Evolutionary conservation across 2,329 filamentous ascomycete genomes (phyloP).

Genomic region (Aschersonia sp.): DNA sequence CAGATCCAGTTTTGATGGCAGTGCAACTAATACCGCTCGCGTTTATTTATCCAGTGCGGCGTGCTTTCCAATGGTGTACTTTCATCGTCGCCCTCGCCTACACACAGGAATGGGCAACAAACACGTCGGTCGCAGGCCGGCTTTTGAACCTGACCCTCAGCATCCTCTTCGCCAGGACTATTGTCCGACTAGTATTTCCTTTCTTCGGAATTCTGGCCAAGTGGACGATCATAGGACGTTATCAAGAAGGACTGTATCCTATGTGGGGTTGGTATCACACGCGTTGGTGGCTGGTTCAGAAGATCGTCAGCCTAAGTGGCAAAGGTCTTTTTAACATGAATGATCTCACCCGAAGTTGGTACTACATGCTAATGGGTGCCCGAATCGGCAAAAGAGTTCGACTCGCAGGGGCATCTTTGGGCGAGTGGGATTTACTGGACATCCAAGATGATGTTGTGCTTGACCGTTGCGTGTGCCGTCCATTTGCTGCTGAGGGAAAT

Average conservation of each 20-base stretch:
- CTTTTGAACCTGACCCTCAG: slow-evolving; percentile 31
- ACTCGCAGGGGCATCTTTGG: slow-evolving; percentile 27
- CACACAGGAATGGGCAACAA: slow-evolving; percentile 23
- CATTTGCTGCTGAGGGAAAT: slow-evolving; percentile 40
- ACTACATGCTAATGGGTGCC: slow-evolving; percentile 36
- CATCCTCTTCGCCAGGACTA: slow-evolving; percentile 25
- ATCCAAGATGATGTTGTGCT: slow-evolving; percentile 34
- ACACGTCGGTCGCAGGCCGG: slow-evolving; percentile 24
- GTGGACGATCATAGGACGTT: slow-evolving; percentile 39
- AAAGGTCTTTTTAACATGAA: slow-evolving; percentile 27
- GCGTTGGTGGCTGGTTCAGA: slow-evolving; percentile 43
- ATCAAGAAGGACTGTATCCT: slow-evolving; percentile 36
- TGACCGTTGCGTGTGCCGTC: slow-evolving; percentile 31
- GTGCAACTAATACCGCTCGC: slow-evolving; percentile 34
- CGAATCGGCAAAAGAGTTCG: slow-evolving; percentile 36
- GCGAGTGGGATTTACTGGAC: slow-evolving; percentile 43
- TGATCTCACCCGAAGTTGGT: slow-evolving; percentile 24
- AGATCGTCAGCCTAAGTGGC: slow-evolving; percentile 32
- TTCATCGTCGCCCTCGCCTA: slow-evolving; percentile 32
- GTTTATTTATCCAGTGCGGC: slow-evolving; percentile 34
- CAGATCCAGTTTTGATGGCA: slow-evolving; percentile 29
- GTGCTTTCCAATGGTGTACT: slow-evolving; percentile 35
- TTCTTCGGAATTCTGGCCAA: slow-evolving; percentile 34
- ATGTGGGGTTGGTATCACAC: slow-evolving; percentile 47
- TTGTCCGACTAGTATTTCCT: slow-evolving; percentile 25